Conservation (phyloP, 2,329 filamentous ascomycete genomes). For the Neopestalotiopsis sp. region DNA sequence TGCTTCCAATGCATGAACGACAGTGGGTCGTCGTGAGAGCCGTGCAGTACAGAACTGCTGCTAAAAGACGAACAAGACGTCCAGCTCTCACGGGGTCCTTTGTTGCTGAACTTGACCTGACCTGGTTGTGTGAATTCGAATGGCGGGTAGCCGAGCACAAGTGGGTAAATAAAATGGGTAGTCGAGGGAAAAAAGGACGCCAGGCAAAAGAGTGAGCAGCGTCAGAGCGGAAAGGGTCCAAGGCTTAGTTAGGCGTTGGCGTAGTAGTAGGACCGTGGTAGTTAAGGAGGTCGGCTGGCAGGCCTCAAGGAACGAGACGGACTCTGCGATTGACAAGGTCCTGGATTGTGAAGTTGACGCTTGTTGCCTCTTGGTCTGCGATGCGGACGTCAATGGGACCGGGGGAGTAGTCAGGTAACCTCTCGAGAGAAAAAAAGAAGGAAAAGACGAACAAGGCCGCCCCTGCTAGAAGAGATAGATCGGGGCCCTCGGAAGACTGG, state of each 20-base stretch:
- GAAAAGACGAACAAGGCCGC: background rate
- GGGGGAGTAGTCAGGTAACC: background rate
- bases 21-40: conserved; percentile 19
- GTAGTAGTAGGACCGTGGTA: too few species aligned
- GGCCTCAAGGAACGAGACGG: background rate
- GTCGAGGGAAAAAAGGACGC: background rate
- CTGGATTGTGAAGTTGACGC: background rate
- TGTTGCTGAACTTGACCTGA: background rate
- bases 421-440: background rate
- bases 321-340: background rate
- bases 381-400: background rate
- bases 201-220: background rate
- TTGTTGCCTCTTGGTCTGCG: background rate
- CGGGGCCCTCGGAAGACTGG: conserved; percentile 21
- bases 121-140: background rate
- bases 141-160: background rate
- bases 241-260: too few species aligned
- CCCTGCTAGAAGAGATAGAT: conserved; percentile 5
- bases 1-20: conserved; percentile 23
- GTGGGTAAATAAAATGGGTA: conserved; percentile 14
- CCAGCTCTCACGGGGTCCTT: background rate
- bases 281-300: background rate
- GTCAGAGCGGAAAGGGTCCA: background rate
- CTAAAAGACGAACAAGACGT: background rate
- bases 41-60: conserved; percentile 15